A percentile compares a stretch with the other conserved stretches of the same genome.
Conservation (phyloP, 306 rosid genomes). For the Quercus cerris region DNA sequence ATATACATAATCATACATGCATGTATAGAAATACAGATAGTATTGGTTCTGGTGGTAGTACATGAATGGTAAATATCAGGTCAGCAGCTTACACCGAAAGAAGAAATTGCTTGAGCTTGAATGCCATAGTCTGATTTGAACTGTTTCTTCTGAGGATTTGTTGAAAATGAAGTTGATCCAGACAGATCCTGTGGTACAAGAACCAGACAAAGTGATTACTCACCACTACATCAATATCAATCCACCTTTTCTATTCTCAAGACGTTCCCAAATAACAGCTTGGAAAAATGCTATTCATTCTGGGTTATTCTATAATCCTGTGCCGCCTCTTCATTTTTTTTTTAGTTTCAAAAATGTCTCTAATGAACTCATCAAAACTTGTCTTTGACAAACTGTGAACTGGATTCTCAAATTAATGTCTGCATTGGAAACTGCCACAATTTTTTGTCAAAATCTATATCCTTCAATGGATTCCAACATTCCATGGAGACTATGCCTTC, state of each 20-base stretch:
- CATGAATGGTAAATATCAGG: neutral
- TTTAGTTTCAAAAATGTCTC: too few relatives aligned
- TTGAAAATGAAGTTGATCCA: conserved; percentile 22
- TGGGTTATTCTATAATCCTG: neutral
- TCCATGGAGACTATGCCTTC: neutral
- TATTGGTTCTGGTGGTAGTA: neutral
- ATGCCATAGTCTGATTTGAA: conserved; percentile 5
- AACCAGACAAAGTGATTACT: neutral
- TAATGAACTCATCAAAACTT: too few relatives aligned
- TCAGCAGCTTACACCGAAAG: conserved; percentile 46
- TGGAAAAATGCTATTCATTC: neutral
- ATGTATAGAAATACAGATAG: neutral
- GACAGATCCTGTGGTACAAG: conserved; percentile 20
- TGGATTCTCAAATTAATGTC: too few relatives aligned
- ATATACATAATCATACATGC: neutral
- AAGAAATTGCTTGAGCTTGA: conserved; percentile 21
- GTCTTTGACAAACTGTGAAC: too few relatives aligned
- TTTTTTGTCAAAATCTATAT: neutral
- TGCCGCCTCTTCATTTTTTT: neutral
- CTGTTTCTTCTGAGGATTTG: conserved; percentile 22
- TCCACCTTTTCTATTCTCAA: neutral
- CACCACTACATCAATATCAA: neutral
- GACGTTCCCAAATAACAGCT: neutral
- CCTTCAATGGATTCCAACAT: conserved; percentile 1
- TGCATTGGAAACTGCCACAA: too few relatives aligned